A percentile compares a stretch with the other conserved stretches of the same genome.
These are phyloP conservation scores for Mycena amicta DNA, from an alignment of 768 basidiomycete genomes.

Conservation along the genomic window DNA sequence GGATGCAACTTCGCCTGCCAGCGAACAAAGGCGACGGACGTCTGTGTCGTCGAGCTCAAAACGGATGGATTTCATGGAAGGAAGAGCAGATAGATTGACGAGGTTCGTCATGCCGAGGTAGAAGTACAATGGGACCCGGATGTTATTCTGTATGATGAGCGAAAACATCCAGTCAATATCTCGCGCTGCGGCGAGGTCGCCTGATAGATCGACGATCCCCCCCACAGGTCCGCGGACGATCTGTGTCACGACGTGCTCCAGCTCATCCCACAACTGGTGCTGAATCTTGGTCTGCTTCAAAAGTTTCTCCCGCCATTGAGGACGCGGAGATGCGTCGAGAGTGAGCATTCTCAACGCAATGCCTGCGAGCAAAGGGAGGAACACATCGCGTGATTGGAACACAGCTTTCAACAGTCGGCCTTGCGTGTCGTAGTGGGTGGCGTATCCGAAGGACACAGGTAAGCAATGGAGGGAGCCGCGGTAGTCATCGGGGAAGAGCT, in stretches of 20 bases:
- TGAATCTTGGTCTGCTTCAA: not conserved
- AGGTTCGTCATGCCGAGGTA: not conserved
- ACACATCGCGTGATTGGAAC: not conserved
- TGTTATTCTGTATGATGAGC: not conserved
- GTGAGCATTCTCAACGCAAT: not conserved
- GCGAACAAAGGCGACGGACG: too few relatives aligned
- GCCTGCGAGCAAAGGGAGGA: not conserved
- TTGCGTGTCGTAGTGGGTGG: too few relatives aligned
- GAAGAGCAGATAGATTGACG: not conserved
- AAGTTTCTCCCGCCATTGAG: not conserved
- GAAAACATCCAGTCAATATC: not conserved
- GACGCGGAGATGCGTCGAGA: not conserved
- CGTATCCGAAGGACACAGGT: not conserved
- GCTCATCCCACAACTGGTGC: not conserved
- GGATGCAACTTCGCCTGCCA: too few relatives aligned
- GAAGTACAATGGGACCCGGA: not conserved
- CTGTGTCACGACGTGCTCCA: not conserved
- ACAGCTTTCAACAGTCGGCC: too few relatives aligned
- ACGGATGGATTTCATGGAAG: not conserved
- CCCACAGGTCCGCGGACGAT: not conserved
- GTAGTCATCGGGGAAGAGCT: not conserved
- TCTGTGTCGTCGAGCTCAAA: not conserved
- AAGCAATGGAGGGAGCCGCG: not conserved
- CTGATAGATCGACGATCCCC: not conserved
- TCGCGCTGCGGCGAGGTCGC: not conserved